phyloP scores from a whole-genome alignment of 192 early-diverging fungal genomes.

The Coemansia sp. region DNA sequence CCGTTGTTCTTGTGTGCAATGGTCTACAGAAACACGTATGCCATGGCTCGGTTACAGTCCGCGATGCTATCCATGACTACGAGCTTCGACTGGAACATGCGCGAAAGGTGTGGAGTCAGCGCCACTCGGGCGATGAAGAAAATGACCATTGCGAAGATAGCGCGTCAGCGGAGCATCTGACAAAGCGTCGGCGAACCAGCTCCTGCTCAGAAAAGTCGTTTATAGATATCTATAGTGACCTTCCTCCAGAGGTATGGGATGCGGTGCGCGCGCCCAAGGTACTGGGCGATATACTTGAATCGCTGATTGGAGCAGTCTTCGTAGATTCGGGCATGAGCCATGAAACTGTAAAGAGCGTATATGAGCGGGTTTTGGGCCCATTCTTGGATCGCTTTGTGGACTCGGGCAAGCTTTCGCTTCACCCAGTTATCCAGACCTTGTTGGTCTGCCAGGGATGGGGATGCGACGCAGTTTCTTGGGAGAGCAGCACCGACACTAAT shows the following conservation, averaged over 20 bases:
- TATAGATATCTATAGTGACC: constrained; percentile 36
- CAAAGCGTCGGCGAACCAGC: not conserved
- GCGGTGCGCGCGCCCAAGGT: constrained; percentile 84
- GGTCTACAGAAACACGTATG: constrained; percentile 68
- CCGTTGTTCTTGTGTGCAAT: constrained; percentile 62
- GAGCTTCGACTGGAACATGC: constrained; percentile 50
- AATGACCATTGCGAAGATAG: not conserved
- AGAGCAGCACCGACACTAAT: constrained; percentile 15
- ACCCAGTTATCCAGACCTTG: constrained; percentile 47
- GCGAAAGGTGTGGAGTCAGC: constrained; percentile 22
- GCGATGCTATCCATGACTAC: constrained; percentile 61
- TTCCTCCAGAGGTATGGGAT: constrained; percentile 73
- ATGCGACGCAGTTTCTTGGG: constrained; percentile 34
- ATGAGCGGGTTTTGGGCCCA: constrained; percentile 40
- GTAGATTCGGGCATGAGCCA: constrained; percentile 76
- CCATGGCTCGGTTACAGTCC: constrained; percentile 61
- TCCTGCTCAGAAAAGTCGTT: not conserved
- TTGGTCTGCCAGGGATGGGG: constrained; percentile 55
- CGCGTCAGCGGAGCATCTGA: not conserved
- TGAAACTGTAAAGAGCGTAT: constrained; percentile 52
- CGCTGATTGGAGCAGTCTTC: constrained; percentile 81
- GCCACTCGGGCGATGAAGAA: not conserved
- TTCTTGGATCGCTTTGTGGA: constrained; percentile 54
- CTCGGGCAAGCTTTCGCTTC: constrained; percentile 44
- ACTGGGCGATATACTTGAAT: constrained; percentile 85